A percentile compares a stretch with the other conserved stretches of the same genome.
Conservation (phyloP, 2,329 filamentous ascomycete species). For the Alternaria sp. region DNA sequence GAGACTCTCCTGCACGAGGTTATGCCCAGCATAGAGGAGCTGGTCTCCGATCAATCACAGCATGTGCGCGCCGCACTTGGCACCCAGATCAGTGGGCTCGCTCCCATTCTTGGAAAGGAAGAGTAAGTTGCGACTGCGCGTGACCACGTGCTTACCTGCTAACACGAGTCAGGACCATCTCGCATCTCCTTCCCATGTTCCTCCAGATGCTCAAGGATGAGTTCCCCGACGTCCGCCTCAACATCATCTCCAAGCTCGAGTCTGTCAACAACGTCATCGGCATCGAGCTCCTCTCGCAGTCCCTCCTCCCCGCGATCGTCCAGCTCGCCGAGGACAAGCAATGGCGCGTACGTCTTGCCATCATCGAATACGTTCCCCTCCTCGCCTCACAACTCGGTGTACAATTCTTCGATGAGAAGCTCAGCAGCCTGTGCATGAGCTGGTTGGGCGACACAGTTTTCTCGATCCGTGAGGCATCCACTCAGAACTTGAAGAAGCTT, state of each 20-base stretch:
- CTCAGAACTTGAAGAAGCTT: slow-evolving; percentile 96
- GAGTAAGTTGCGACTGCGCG: slow-evolving; percentile 67
- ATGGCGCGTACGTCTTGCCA: slow-evolving; percentile 96
- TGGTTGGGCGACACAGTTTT: slow-evolving; percentile 99
- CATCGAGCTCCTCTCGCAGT: slow-evolving; percentile 95
- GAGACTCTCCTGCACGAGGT: slow-evolving; percentile 91
- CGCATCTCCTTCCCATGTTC: slow-evolving; percentile 97
- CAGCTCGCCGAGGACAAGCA: slow-evolving; percentile 99
- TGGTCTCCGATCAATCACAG: slow-evolving; percentile 94
- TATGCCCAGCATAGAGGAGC: slow-evolving; percentile 93
- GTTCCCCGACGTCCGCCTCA: slow-evolving; percentile 95
- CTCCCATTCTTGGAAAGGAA: slow-evolving; percentile 96
- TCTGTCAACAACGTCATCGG: slow-evolving; percentile 98
- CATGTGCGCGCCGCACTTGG: slow-evolving; percentile 95
- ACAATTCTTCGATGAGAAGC: slow-evolving; percentile 97
- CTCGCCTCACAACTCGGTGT: slow-evolving; percentile 95
- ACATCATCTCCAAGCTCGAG: slow-evolving; percentile 99
- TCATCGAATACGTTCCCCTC: slow-evolving; percentile 98
- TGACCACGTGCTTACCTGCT: slow-evolving; percentile 31
- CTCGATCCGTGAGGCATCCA: slow-evolving; percentile 96
- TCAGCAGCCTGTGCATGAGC: slow-evolving; percentile 94
- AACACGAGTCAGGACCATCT: slow-evolving; percentile 73
- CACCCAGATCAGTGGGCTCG: slow-evolving; percentile 95
- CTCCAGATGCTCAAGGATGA: slow-evolving; percentile 99
- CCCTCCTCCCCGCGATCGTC: slow-evolving; percentile 93